phyloP scores from a whole-genome alignment of 2,329 filamentous ascomycete species.

The Neofusicoccum cordaticola region DNA sequence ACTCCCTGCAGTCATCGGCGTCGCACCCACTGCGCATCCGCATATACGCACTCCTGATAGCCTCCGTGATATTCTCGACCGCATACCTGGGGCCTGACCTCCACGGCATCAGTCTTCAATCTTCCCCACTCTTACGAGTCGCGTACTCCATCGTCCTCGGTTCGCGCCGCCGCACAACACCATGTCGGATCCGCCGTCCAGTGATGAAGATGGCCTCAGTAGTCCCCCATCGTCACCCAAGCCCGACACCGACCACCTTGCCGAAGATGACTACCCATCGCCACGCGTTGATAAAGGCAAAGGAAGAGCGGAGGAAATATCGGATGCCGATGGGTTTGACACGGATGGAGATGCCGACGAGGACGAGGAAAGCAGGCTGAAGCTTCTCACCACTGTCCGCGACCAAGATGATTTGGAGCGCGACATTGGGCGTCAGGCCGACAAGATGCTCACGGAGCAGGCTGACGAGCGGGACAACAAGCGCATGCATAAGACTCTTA shows the following conservation, averaged over 20 bases:
- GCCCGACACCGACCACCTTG: neutral
- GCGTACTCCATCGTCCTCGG: neutral
- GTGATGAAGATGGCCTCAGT: neutral
- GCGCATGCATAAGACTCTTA: slow-evolving; percentile 56
- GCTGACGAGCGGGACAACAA: slow-evolving; percentile 63
- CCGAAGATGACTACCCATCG: neutral
- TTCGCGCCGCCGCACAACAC: neutral
- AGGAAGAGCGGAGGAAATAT: neutral
- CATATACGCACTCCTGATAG: neutral
- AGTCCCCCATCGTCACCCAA: neutral
- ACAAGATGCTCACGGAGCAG: slow-evolving; percentile 59
- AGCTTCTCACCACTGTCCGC: slow-evolving; percentile 40
- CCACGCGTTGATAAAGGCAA: slow-evolving; percentile 6
- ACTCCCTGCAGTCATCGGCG: neutral
- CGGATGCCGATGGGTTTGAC: neutral
- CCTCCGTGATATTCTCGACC: neutral
- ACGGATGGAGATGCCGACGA: neutral
- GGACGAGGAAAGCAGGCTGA: neutral
- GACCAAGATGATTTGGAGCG: slow-evolving; percentile 89
- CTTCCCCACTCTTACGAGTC: neutral
- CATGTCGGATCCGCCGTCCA: neutral
- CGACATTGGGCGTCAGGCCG: slow-evolving; percentile 70
- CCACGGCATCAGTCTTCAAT: no score
- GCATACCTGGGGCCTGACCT: no score
- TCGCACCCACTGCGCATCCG: neutral